phyloP scores from a whole-genome alignment of 148 eudicot species.

The Hydrangea macrophylla region DNA sequence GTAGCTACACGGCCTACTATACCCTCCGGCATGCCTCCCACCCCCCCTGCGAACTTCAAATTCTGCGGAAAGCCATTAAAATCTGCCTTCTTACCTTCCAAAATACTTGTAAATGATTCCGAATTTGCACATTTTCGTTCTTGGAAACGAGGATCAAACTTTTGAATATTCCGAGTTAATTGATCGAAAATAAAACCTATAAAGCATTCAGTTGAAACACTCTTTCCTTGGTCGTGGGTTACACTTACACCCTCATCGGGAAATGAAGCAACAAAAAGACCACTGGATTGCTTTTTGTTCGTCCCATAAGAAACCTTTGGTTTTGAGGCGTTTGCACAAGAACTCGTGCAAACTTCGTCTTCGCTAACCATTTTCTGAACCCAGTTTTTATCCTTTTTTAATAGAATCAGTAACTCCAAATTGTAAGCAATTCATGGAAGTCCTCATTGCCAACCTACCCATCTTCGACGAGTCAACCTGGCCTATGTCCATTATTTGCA shows the following conservation, averaged over 20 bases:
- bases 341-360: conserved; percentile 25
- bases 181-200: conserved; percentile 62
- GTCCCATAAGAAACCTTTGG: conserved; percentile 27
- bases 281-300: conserved; percentile 36
- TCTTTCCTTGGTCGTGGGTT: conserved; percentile 43
- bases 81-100: conserved; percentile 73
- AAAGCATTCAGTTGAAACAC: conserved; percentile 56
- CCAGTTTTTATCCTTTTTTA: conserved; percentile 51
- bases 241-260: conserved; percentile 33
- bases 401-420: conserved; percentile 64
- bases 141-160: conserved; percentile 46
- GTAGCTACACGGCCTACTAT: conserved; percentile 60
- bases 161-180: conserved; percentile 55
- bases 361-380: conserved; percentile 39
- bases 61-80: conserved; percentile 67
- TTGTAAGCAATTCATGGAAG: conserved; percentile 74
- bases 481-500: conserved; percentile 31
- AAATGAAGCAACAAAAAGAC: conserved; percentile 25
- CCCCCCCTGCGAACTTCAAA: conserved; percentile 78
- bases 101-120: conserved; percentile 46
- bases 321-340: conserved; percentile 23
- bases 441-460: conserved; percentile 38
- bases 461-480: conserved; percentile 30
- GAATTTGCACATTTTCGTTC: conserved; percentile 46
- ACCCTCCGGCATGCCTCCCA: conserved; percentile 80